These are phyloP conservation scores for Syzygium jambos DNA, from an alignment of 345 rosid genomes.

Conservation along the genomic window DNA sequence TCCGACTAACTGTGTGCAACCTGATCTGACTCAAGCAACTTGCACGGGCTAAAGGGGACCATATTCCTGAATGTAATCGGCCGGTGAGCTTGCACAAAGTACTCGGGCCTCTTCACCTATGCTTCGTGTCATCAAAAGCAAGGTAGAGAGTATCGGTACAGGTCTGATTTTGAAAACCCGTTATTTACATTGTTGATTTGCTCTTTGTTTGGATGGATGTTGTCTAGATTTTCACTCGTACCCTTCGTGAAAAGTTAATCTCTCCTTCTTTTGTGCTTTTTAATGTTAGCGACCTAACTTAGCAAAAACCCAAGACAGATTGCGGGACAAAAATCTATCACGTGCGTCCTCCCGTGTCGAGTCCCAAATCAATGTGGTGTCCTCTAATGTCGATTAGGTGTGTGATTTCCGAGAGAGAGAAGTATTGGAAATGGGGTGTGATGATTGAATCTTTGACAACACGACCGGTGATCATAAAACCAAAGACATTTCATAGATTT, in stretches of 20 bases:
- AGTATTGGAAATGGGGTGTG: neutral
- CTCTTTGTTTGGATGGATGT: too few relatives aligned
- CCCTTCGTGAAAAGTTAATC: neutral
- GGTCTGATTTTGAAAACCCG: neutral
- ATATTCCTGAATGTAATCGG: neutral
- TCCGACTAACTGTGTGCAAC: neutral
- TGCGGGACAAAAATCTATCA: neutral
- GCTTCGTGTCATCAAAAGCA: neutral
- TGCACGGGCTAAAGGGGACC: neutral
- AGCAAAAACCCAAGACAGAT: neutral
- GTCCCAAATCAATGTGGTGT: neutral
- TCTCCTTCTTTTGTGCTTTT: neutral
- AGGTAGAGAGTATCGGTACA: neutral
- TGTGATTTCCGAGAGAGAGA: neutral
- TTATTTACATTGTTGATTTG: neutral
- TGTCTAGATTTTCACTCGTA: neutral
- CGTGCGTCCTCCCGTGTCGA: neutral
- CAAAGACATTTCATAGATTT: neutral
- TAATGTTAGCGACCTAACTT: neutral
- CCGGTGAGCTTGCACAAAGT: neutral
- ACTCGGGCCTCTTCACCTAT: neutral
- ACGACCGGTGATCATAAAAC: neutral
- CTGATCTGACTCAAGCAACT: neutral
- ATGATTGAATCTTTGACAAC: neutral
- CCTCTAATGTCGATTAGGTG: neutral